Evolutionary conservation across 129 eudicot genomes (phyloP).

Genomic region (Tagetes patula): DNA sequence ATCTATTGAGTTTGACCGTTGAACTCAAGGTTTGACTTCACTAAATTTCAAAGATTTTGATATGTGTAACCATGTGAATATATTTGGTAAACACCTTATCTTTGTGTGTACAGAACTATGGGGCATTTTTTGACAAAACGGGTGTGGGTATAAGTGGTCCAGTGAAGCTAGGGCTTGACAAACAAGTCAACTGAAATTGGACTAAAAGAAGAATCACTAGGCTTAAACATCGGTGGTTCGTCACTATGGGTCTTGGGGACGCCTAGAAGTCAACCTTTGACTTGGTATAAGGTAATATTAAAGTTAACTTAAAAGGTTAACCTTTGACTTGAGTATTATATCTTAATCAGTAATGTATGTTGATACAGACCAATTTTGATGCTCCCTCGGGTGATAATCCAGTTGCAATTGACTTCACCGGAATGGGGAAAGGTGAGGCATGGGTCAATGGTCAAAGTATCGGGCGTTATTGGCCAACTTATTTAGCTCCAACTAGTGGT

Average conservation of each 20-base stretch:
- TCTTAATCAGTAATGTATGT: conserved; percentile 18
- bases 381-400: too few species aligned
- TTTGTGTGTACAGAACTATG: too few species aligned
- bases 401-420: too few species aligned
- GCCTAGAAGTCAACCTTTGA: conserved; percentile 75
- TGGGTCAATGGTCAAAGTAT: too few species aligned
- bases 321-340: background rate
- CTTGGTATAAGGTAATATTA: too few species aligned
- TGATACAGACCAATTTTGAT: conserved; percentile 61
- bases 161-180: conserved; percentile 53
- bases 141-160: conserved; percentile 95
- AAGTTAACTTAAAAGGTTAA: background rate
- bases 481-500: too few species aligned
- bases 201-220: conserved; percentile 67
- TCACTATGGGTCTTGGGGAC: conserved; percentile 61
- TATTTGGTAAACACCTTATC: conserved; percentile 6
- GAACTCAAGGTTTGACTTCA: conserved; percentile 79
- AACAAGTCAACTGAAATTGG: conserved; percentile 61
- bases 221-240: conserved; percentile 64
- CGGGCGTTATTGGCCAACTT: conserved; percentile 99
- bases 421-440: too few species aligned
- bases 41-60: conserved; percentile 2
- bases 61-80: conserved; percentile 7
- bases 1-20: conserved; percentile 85
- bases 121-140: conserved; percentile 62